These are phyloP conservation scores for Malassezia cuniculi DNA, from an alignment of 1,284 basidiomycete genomes.

Conservation along the genomic window DNA sequence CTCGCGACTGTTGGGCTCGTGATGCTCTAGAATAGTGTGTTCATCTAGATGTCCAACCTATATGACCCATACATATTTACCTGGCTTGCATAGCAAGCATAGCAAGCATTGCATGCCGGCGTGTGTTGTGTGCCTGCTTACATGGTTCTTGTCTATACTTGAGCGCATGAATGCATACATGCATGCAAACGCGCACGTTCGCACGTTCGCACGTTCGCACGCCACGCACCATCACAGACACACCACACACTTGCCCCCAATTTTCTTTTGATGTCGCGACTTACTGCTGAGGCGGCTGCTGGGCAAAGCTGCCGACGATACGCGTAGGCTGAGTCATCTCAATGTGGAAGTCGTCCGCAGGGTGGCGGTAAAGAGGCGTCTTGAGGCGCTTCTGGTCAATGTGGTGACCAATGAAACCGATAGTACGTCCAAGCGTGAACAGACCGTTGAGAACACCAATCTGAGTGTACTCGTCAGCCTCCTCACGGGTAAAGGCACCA, in stretches of 20 bases:
- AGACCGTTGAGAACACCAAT: conserved; percentile 87
- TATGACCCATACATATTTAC: no score
- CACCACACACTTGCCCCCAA: not conserved
- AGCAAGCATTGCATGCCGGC: no score
- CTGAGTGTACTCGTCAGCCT: conserved; percentile 89
- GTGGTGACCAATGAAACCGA: conserved; percentile 91
- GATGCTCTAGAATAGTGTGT: conserved; percentile 29
- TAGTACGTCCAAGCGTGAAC: conserved; percentile 90
- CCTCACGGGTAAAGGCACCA: conserved; percentile 87
- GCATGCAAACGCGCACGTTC: not conserved
- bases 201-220: not conserved
- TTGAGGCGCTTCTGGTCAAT: conserved; percentile 75
- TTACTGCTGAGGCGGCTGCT: no score
- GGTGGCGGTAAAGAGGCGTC: conserved; percentile 43
- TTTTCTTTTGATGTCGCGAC: not conserved
- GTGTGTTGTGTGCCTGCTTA: no score
- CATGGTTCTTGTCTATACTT: no score
- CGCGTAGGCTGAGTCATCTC: conserved; percentile 36
- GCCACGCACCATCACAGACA: no score
- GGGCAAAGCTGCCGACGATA: conserved; percentile 25
- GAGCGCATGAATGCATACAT: no score
- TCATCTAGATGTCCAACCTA: no score
- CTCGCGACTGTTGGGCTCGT: conserved; percentile 24
- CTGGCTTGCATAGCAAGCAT: no score
- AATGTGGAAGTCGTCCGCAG: conserved; percentile 46